Conservation (phyloP, 2,329 filamentous ascomycete species). For the Talaromyces sp. region DNA sequence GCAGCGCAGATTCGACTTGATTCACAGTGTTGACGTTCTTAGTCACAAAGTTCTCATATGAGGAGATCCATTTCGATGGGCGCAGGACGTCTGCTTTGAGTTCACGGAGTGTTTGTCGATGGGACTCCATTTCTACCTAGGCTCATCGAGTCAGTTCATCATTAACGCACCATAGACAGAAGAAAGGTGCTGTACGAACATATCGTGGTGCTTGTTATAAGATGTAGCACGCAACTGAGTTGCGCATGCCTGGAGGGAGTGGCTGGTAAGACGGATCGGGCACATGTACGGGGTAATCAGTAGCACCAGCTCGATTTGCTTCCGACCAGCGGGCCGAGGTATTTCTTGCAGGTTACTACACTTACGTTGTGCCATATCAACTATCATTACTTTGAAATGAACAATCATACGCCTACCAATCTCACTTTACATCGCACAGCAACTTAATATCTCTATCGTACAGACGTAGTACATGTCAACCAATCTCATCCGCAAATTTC, state of each 20-base stretch:
- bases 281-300: not conserved
- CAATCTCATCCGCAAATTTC: constrained; percentile 72
- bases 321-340: constrained; percentile 11
- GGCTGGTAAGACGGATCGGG: constrained; percentile 12
- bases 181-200: not conserved
- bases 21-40: constrained; percentile 92
- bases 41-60: constrained; percentile 73
- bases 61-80: constrained; percentile 38
- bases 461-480: not conserved
- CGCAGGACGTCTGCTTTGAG: constrained; percentile 31
- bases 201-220: not conserved
- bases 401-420: not conserved
- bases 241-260: not conserved
- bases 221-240: not conserved
- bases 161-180: not conserved
- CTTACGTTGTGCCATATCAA: not conserved
- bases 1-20: constrained; percentile 88
- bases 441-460: not conserved
- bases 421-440: not conserved
- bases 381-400: no score
- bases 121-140: constrained; percentile 30
- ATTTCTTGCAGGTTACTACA: not conserved
- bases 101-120: constrained; percentile 25
- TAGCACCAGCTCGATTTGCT: not conserved
- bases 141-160: not conserved